phyloP scores from a whole-genome alignment of 2,329 filamentous ascomycete genomes.

The Neonectria ditissima region DNA sequence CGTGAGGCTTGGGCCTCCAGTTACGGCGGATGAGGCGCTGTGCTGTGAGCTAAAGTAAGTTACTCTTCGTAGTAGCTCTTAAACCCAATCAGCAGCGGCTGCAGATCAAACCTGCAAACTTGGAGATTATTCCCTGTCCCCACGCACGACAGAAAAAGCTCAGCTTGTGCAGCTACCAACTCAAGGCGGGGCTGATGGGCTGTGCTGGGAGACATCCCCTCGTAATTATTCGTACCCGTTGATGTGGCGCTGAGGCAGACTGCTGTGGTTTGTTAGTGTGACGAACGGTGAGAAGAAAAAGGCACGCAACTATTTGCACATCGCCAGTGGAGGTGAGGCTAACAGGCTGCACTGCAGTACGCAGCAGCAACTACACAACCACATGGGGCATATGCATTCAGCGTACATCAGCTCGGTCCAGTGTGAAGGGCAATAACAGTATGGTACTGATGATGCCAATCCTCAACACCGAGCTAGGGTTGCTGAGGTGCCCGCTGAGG shows the following conservation, averaged over 20 bases:
- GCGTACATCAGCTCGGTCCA: neutral
- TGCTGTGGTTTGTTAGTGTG: neutral
- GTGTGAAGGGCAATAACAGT: neutral
- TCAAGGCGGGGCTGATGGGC: neutral
- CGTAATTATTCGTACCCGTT: slow-evolving; percentile 10
- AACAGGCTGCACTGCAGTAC: neutral
- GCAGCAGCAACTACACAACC: neutral
- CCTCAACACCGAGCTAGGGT: neutral
- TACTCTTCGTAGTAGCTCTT: neutral
- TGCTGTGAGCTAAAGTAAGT: neutral
- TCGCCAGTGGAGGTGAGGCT: no score
- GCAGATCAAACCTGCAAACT: slow-evolving; percentile 29
- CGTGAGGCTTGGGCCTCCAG: slow-evolving; percentile 32
- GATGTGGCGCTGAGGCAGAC: slow-evolving; percentile 7
- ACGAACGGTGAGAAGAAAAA: slow-evolving; percentile 17
- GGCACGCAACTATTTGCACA: slow-evolving; percentile 7
- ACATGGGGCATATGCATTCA: neutral
- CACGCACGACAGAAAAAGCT: slow-evolving; percentile 6
- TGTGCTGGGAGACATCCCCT: neutral
- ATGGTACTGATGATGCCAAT: neutral
- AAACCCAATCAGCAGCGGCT: slow-evolving; percentile 34
- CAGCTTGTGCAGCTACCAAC: neutral
- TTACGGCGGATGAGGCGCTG: slow-evolving; percentile 28
- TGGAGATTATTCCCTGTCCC: neutral
- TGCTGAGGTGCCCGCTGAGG: slow-evolving; percentile 16